phyloP scores from a whole-genome alignment of 129 eudicot genomes.

The Flaveria trinervia region DNA sequence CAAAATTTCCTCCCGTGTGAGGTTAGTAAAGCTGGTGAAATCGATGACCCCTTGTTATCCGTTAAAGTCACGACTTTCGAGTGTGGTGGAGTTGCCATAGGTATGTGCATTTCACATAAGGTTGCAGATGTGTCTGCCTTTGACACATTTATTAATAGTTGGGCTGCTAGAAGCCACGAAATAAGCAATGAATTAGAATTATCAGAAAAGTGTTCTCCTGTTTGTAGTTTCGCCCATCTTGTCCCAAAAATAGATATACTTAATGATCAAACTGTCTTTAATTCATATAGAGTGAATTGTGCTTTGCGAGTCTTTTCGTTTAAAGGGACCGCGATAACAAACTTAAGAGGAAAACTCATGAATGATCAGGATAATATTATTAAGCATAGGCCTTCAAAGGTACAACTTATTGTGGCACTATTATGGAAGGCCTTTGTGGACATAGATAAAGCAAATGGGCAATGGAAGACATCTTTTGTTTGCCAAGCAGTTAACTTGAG shows the following conservation, averaged over 20 bases:
- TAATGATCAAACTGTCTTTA: no score
- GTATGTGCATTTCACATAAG: conserved; percentile 34
- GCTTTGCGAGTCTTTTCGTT: conserved; percentile 14
- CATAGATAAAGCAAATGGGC: conserved; percentile 20
- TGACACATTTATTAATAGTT: conserved; percentile 7
- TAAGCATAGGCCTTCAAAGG: background rate
- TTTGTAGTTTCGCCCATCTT: background rate
- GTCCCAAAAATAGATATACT: conserved; percentile 7
- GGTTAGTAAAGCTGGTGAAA: conserved; percentile 20
- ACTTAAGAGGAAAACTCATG: background rate
- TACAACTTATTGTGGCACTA: conserved; percentile 24
- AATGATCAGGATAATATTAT: background rate
- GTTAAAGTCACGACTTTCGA: background rate
- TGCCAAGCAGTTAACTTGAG: conserved; percentile 23
- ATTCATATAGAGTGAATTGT: no score
- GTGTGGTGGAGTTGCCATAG: conserved; percentile 6
- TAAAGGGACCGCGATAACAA: conserved; percentile 5
- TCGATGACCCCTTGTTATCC: conserved; percentile 19
- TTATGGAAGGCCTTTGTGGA: conserved; percentile 24
- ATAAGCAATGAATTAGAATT: background rate
- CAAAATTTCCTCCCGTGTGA: conserved; percentile 20
- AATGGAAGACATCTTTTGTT: background rate
- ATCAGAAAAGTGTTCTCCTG: conserved; percentile 6
- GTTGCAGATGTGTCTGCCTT: conserved; percentile 17
- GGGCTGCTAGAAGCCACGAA: conserved; percentile 14